phyloP scores from a whole-genome alignment of 371 early-diverging fungal species.

The Actinomucor elegans region DNA sequence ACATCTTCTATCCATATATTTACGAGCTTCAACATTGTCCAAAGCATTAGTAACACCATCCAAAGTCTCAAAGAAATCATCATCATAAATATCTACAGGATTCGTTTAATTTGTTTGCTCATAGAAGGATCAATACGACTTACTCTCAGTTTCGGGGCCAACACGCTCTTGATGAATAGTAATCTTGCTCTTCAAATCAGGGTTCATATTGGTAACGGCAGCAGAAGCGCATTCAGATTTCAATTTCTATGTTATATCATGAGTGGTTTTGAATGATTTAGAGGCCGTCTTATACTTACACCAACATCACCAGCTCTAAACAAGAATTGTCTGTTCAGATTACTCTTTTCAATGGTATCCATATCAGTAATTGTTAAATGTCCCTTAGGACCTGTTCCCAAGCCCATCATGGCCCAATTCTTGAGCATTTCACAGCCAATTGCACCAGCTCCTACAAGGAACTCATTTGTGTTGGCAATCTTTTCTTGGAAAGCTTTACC shows the following conservation, averaged over 20 bases:
- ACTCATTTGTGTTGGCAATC: conserved; percentile 86
- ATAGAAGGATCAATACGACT: no score
- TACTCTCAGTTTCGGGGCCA: conserved; percentile 93
- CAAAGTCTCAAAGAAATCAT: conserved; percentile 88
- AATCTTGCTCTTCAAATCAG: conserved; percentile 81
- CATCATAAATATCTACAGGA: conserved; percentile 93
- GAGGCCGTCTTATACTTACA: conserved; percentile 28
- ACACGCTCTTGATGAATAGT: conserved; percentile 93
- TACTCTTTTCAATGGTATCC: conserved; percentile 99
- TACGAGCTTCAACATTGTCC: conserved; percentile 99
- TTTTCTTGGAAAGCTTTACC: conserved; percentile 90
- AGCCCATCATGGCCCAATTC: conserved; percentile 99
- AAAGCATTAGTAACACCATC: conserved; percentile 98
- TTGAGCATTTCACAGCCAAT: conserved; percentile 99
- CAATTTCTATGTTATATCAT: conserved; percentile 55
- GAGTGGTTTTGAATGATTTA: background rate
- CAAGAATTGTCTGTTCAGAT: conserved; percentile 98
- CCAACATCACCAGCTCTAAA: conserved; percentile 94
- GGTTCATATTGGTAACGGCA: conserved; percentile 95
- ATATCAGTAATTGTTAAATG: conserved; percentile 96
- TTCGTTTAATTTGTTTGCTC: no score
- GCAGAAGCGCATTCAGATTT: conserved; percentile 95
- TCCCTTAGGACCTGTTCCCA: conserved; percentile 89
- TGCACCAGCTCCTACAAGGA: conserved; percentile 99
- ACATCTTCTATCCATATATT: conserved; percentile 98